Evolutionary conservation across 148 eudicot genomes (phyloP), one percentile per base, ranked within the genome.

Genomic region (Euryodendron excelsum): DNA sequence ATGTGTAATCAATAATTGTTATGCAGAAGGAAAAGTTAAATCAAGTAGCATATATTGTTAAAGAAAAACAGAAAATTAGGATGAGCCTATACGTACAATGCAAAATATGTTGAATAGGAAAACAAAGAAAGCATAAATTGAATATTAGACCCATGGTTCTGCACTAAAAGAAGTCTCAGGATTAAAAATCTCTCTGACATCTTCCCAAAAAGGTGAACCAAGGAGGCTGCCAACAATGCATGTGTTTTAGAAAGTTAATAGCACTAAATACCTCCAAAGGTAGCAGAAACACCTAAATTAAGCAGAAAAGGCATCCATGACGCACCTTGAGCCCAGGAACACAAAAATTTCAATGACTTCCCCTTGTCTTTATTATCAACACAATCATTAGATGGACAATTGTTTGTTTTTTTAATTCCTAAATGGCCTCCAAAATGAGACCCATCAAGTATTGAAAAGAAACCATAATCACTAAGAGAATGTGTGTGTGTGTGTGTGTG

Each of bases 31-130:
- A 65, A 63, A 67, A 52, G 36, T 44, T 48, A 34, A 39, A 65
- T 23, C 68, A 56, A 39, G 13, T 44, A 65, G 4, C 55, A 45
- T 45, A n/a, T n/a, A 33, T 58, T n/a, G 37, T 31, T 69, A 30
- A 60, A 41, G 8, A 60, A 12, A 58, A 56, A 28, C 30, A 11
- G 52, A 70, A 28, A 28, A 27, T 5, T 18, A 34, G 28, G 70
- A 60, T 72, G 62, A 68, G 33, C 37, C 18, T 33, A 79, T 44
- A 89, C 99, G 93, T 88, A 96, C 99, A 78, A 96, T 93, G 88
- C 93, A 98, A 80, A 96, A 90, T 80, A 93, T 93, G 84, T 96
- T 93, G 85, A 96, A 96, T 36, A 87, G 79, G 82, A 96, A 96
- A 61, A 96, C 93, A 63, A 84, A 96, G 81, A 96, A 93, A 20